Evolutionary conservation across 108 stramenopile genomes (phyloP), one percentile per base, ranked within the genome.

Genomic region (Cyclotella distinguenda): DNA sequence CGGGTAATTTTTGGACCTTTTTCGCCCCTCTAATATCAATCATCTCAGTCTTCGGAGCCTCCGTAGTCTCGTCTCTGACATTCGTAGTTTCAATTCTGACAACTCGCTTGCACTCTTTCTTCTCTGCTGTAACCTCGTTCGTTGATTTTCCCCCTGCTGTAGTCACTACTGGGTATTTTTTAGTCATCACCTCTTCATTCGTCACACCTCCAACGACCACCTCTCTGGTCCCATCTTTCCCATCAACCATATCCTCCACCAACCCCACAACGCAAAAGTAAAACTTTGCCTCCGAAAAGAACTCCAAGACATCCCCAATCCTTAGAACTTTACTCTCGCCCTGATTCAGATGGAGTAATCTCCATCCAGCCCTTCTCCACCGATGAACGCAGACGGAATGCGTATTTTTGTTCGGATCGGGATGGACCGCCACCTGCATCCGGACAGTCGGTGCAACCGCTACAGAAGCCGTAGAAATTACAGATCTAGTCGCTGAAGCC

Each of bases 221-320:
- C 34, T 27, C n/a, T 11, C 31, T 15, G 9, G 11, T 27, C 19
- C 8, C 3, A 6, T 42, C 39, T 22, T 9, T 42, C 31, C 22
- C 30, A 53, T 18, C 11, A 5, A 48, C 13, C 49, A 28, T 16
- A 28, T 48, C 46, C 6, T 42, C 32, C 25, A 15, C 3, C 13
- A 70, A 52, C 0, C 31, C 68, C 19, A 70, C 68, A 15, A 60
- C 58, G 42, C 68, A 70, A 53, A 32, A 70, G 34, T 53, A 70
- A 13, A 34, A 39, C 10, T 33, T 60, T 10, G 21, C 40, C 40
- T 52, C 38, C 0, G 44, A 59, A 12, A 45, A 59, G 34, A 70
- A 70, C 39, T 60, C 50, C 10, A 70, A 34, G 16, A 27, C 58
- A 60, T 70, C 68, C 15, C 68, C 68, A 1, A 70, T 33, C 23